Base-by-base conservation (phyloP, 2,329 filamentous ascomycete genomes). In the Botrytis hyacinthi region DNA sequence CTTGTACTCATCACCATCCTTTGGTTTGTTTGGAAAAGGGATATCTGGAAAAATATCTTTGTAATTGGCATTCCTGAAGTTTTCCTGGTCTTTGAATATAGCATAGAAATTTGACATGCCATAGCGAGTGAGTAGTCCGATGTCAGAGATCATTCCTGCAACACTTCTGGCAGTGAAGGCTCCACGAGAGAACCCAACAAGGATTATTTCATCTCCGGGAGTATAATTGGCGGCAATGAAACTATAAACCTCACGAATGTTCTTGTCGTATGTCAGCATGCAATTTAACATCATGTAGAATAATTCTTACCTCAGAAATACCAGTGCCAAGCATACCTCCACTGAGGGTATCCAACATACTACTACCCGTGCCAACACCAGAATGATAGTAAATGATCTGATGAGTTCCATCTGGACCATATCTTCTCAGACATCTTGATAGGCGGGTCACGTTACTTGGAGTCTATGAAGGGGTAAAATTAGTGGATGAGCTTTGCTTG, bases 371-470 rank as follows among this genome's bases (percentile, higher is more conserved):
- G 26, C 89, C 89, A 42, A 90, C 87, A 32, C 89, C 89, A 14
- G 87, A 87, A 78, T 89, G 87, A 78, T 91, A 91, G 77, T 86
- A 87, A 73, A 90, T 86, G 76, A 90, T 85, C 79, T 90, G 88
- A 60, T 87, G 83, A 16, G 72, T 75, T n/a, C 78, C 85, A 78
- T 89, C 86, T 48, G 79, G 82, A 77, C 85, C 87, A 57, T 79
- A 82, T 54, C 85, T 84, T 76, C 85, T 86, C 77, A 91, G 86
- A 72, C 87, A 87, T 57, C 88, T 85, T 20, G 87, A 86, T 72
- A 91, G 87, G 35, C 88, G 86, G 26, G 88, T 90, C 60, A 90
- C 87, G 75, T 91, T 90, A 37, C 78, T 86, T 77, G 90, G 87
- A 73, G 87, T 86, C 59, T 88, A 70, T 61, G 54, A 37, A 35